Evolutionary conservation across 805 yeast genomes (phyloP).

Genomic region (Saturnispora sanitii): DNA sequence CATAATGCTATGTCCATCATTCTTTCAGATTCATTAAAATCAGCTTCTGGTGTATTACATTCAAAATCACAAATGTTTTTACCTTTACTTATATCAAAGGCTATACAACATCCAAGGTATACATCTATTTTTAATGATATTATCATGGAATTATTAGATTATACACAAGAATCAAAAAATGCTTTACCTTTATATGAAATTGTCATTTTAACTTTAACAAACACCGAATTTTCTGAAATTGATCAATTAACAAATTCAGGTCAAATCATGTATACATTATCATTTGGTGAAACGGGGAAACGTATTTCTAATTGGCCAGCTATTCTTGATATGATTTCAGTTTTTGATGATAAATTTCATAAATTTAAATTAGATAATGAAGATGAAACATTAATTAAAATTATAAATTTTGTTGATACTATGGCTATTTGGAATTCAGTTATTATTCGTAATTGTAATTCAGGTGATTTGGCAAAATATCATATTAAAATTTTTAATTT

Average conservation of each 20-base stretch:
- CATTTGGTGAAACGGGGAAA: constrained; percentile 63
- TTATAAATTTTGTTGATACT: constrained; percentile 18
- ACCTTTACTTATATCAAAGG: constrained; percentile 23
- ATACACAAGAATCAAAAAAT: constrained; percentile 38
- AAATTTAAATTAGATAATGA: constrained; percentile 8
- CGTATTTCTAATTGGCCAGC: constrained; percentile 47
- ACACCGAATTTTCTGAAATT: constrained; percentile 7
- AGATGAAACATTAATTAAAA: constrained; percentile 9
- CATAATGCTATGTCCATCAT: constrained; percentile 49
- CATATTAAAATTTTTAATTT: constrained; percentile 36
- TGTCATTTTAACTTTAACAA: constrained; percentile 18
- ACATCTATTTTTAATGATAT: constrained; percentile 50
- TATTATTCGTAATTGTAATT: constrained; percentile 43
- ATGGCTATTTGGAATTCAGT: constrained; percentile 39
- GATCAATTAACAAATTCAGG: constrained; percentile 24
- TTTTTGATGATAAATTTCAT: constrained; percentile 9
- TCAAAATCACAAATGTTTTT: constrained; percentile 54
- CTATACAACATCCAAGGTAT: constrained; percentile 18
- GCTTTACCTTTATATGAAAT: constrained; percentile 36
- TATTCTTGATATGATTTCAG: constrained; percentile 14
- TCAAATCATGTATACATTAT: constrained; percentile 37
- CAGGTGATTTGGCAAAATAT: constrained; percentile 34
- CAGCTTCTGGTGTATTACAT: constrained; percentile 64
- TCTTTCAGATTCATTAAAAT: constrained; percentile 64
- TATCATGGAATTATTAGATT: constrained; percentile 40